A percentile compares a stretch with the other conserved stretches of the same genome.
Conservation (phyloP, 805 yeast species). For the Scheffersomyces coipomensis region DNA sequence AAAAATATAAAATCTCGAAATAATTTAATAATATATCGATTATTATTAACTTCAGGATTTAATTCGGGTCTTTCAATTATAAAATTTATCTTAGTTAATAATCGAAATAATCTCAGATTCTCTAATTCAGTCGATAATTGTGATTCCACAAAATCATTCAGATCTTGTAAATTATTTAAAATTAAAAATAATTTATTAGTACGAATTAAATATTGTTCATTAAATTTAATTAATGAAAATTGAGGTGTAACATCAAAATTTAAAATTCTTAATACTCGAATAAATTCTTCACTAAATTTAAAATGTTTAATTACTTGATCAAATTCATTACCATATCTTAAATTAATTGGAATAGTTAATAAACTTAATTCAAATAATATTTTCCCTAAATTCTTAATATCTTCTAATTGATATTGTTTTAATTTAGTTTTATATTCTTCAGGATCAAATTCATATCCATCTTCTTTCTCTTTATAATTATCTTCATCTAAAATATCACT, state of each 20-base stretch:
- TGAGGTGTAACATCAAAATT: conserved; percentile 13
- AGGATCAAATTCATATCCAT: conserved; percentile 18
- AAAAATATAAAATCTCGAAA: conserved; percentile 86
- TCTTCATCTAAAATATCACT: conserved; percentile 57
- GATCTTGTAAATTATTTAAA: conserved; percentile 49
- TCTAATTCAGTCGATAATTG: conserved; percentile 74
- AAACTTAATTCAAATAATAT: conserved; percentile 56
- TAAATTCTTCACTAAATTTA: conserved; percentile 43
- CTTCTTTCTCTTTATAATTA: conserved; percentile 8
- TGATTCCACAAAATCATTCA: conserved; percentile 58
- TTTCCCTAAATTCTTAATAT: conserved; percentile 58
- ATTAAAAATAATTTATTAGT: conserved; percentile 40
- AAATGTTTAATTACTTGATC: conserved; percentile 1
- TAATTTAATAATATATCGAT: conserved; percentile 56
- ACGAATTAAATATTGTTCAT: conserved; percentile 15
- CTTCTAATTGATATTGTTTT: conserved; percentile 45
- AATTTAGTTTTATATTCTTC: conserved; percentile 7
- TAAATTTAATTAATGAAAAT: conserved; percentile 23
- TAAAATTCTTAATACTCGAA: conserved; percentile 40
- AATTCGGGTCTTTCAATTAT: conserved; percentile 62
- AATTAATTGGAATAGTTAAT: conserved; percentile 26
- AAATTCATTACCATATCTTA: conserved; percentile 14
- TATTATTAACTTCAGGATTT: conserved; percentile 73
- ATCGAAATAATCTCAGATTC: conserved; percentile 81
- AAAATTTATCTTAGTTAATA: conserved; percentile 77